Percentiles rank a stretch among this genome's conserved stretches.
These are phyloP conservation scores for Citrullus colocynthis DNA, from an alignment of 306 rosid species.

Conservation along the genomic window DNA sequence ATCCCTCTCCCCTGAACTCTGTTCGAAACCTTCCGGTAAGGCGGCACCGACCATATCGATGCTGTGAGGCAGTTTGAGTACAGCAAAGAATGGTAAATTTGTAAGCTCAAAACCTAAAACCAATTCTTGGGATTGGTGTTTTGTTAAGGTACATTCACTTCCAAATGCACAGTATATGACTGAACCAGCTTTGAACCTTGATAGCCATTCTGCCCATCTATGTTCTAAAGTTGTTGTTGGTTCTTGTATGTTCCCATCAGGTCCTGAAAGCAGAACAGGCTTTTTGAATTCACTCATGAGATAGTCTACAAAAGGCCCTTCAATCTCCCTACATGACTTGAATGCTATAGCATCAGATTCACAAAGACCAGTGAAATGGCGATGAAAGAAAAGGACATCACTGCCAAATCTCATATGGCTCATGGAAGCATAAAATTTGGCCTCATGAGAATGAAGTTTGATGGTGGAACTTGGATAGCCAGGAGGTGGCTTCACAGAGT, in stretches of 20 bases:
- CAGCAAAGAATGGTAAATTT: constrained; percentile 31
- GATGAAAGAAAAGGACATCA: constrained; percentile 19
- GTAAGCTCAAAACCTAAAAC: constrained; percentile 56
- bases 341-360: constrained; percentile 37
- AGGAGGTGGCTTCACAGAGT: constrained; percentile 22
- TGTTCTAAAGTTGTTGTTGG: constrained; percentile 24
- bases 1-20: constrained; percentile 38
- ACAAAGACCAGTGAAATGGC: constrained; percentile 9
- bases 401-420: constrained; percentile 14
- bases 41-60: too few species aligned
- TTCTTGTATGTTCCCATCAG: constrained; percentile 20
- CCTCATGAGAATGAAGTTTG: constrained; percentile 29
- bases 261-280: constrained; percentile 43
- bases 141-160: constrained; percentile 29
- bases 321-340: constrained; percentile 45
- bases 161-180: constrained; percentile 54
- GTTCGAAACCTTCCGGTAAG: neutral
- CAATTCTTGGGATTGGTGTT: constrained; percentile 35
- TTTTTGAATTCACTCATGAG: constrained; percentile 24
- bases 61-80: too few species aligned
- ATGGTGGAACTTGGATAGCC: constrained; percentile 35
- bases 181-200: constrained; percentile 22
- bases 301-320: constrained; percentile 36
- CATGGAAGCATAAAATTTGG: neutral
- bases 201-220: constrained; percentile 44